Conservation (phyloP, 352 stramenopile species). For the Globisporangium spiculum region DNA sequence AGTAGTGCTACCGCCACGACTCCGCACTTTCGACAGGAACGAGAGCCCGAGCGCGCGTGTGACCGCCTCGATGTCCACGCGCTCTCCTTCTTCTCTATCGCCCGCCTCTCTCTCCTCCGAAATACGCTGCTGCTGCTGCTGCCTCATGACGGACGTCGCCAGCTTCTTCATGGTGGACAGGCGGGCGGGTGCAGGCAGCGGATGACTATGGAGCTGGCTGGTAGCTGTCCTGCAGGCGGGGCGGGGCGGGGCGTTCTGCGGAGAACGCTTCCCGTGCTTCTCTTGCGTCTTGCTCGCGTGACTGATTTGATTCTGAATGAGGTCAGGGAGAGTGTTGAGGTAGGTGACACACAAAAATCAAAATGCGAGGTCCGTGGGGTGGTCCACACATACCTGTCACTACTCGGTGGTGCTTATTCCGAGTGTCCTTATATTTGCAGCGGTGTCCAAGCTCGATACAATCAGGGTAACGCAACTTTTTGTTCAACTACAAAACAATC, state of each 20-base stretch:
- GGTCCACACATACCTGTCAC: too few species aligned
- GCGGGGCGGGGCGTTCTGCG: not conserved
- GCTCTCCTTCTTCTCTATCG: not conserved
- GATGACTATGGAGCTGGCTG: not conserved
- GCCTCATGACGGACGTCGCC: not conserved
- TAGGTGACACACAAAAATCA: not conserved
- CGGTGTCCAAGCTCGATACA: too few species aligned
- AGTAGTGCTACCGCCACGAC: not conserved
- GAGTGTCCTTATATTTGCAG: too few species aligned
- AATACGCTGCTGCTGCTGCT: not conserved
- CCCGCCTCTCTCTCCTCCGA: not conserved
- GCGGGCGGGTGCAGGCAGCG: not conserved
- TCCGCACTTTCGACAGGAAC: conserved; percentile 3
- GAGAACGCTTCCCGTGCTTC: not conserved
- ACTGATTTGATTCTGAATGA: not conserved
- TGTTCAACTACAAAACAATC: too few species aligned
- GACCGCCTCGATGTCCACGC: conserved; percentile 18
- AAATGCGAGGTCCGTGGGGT: not conserved
- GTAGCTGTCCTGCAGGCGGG: not conserved
- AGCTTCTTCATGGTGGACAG: not conserved
- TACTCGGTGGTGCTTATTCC: too few species aligned
- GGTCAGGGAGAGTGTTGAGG: not conserved
- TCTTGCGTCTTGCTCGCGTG: not conserved
- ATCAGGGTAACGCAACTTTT: too few species aligned
- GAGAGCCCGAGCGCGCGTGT: conserved; percentile 19